A percentile compares a stretch with the other conserved stretches of the same genome.
Conservation (phyloP, 2,329 filamentous ascomycete species). For the Cryphonectria naterciae region DNA sequence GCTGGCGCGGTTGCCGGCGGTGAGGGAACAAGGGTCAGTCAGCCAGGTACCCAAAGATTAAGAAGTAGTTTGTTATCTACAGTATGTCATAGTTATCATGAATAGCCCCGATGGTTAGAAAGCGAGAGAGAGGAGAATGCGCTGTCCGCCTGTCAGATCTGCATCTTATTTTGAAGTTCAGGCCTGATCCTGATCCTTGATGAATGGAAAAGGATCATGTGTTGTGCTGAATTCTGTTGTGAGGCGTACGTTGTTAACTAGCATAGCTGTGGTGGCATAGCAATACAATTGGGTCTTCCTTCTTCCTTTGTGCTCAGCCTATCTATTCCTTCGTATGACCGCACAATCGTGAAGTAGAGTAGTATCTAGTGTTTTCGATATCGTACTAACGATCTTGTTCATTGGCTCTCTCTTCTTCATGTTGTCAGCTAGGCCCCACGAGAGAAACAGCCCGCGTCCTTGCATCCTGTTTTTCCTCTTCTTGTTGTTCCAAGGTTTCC, state of each 20-base stretch:
- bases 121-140: background rate
- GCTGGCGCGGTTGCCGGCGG: constrained; percentile 15
- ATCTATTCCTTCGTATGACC: background rate
- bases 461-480: background rate
- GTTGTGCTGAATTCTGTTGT: background rate
- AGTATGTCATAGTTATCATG: too few relatives aligned
- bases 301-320: background rate
- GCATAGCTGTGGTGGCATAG: background rate
- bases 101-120: too few relatives aligned
- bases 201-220: background rate
- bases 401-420: background rate
- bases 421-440: background rate
- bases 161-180: background rate
- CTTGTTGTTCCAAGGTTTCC: background rate
- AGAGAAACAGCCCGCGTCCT: background rate
- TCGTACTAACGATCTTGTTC: background rate
- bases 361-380: background rate
- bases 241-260: background rate
- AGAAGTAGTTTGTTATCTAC: background rate
- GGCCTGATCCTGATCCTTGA: background rate
- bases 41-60: background rate
- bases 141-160: background rate
- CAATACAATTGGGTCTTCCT: too few relatives aligned
- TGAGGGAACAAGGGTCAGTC: background rate
- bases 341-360: background rate